phyloP scores from a whole-genome alignment of 148 eudicot species.

The Nepenthes gracilis region DNA sequence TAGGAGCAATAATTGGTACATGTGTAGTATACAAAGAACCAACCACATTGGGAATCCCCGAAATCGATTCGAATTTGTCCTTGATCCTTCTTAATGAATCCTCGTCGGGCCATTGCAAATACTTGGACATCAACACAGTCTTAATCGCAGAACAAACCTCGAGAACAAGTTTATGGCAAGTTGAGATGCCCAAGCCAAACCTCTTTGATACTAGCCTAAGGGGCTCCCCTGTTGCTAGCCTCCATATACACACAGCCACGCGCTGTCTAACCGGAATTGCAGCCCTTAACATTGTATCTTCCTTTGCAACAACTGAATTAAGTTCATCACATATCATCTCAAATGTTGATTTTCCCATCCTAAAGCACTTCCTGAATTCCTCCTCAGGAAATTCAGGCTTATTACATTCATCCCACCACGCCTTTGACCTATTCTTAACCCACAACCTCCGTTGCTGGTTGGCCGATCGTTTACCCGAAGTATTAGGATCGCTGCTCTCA shows the following conservation, averaged over 20 bases:
- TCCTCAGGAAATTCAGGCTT: slow-evolving; percentile 10
- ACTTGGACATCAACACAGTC: slow-evolving; percentile 21
- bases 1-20: too few species aligned
- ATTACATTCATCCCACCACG: slow-evolving; percentile 11
- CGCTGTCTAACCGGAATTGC: slow-evolving; percentile 40
- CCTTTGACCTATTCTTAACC: slow-evolving; percentile 14
- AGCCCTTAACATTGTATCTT: slow-evolving; percentile 27
- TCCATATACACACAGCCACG: slow-evolving; percentile 36
- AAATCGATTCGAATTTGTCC: too few species aligned
- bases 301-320: slow-evolving; percentile 24
- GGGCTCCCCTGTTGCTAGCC: slow-evolving; percentile 42
- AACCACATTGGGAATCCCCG: too few species aligned
- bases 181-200: slow-evolving; percentile 36
- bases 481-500: not conserved
- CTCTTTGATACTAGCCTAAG: slow-evolving; percentile 28
- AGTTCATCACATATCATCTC: slow-evolving; percentile 33
- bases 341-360: slow-evolving; percentile 33
- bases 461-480: too few species aligned
- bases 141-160: slow-evolving; percentile 31
- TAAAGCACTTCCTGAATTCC: slow-evolving; percentile 11
- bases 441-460: slow-evolving; percentile 4
- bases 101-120: too few species aligned
- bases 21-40: too few species aligned
- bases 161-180: slow-evolving; percentile 34
- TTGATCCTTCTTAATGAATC: too few species aligned